phyloP scores from a whole-genome alignment of 148 eudicot genomes.

The Gaultheria prostrata region DNA sequence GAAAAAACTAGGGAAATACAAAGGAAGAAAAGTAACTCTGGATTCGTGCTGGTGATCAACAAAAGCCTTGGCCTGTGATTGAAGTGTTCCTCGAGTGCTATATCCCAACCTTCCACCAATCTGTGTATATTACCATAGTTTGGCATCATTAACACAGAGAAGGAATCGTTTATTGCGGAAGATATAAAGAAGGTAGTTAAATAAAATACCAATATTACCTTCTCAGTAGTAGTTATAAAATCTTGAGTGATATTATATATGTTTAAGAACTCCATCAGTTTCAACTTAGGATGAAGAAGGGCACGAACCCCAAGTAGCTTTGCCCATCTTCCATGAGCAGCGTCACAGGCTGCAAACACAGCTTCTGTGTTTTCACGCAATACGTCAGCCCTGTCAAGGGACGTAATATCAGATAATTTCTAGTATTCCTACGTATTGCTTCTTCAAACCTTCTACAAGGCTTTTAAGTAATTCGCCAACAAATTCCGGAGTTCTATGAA shows the following conservation, averaged over 20 bases:
- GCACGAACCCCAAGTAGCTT: slow-evolving; percentile 98
- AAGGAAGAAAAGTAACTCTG: slow-evolving; percentile 54
- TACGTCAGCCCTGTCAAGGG: slow-evolving; percentile 82
- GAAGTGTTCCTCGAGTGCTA: slow-evolving; percentile 93
- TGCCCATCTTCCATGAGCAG: slow-evolving; percentile 99
- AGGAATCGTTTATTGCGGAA: background rate
- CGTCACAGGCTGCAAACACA: slow-evolving; percentile 97
- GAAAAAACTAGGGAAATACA: slow-evolving; percentile 8
- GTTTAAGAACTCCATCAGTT: slow-evolving; percentile 79
- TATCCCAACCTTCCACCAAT: slow-evolving; percentile 99
- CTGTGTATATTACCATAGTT: slow-evolving; percentile 48
- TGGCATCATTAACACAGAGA: slow-evolving; percentile 30
- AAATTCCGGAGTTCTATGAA: background rate
- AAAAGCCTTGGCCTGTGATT: slow-evolving; percentile 95
- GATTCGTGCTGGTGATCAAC: slow-evolving; percentile 95
- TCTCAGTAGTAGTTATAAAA: slow-evolving; percentile 86
- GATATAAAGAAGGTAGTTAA: background rate
- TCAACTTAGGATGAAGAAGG: slow-evolving; percentile 82
- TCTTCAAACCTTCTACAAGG: background rate
- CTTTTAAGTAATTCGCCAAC: background rate
- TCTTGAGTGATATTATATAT: slow-evolving; percentile 80
- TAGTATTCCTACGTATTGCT: background rate
- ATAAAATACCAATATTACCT: slow-evolving; percentile 38
- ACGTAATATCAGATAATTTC: background rate
- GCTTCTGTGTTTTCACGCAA: slow-evolving; percentile 98